Base-by-base conservation (phyloP, 2,329 filamentous ascomycete genomes). In the Penicillium capsulatum region DNA sequence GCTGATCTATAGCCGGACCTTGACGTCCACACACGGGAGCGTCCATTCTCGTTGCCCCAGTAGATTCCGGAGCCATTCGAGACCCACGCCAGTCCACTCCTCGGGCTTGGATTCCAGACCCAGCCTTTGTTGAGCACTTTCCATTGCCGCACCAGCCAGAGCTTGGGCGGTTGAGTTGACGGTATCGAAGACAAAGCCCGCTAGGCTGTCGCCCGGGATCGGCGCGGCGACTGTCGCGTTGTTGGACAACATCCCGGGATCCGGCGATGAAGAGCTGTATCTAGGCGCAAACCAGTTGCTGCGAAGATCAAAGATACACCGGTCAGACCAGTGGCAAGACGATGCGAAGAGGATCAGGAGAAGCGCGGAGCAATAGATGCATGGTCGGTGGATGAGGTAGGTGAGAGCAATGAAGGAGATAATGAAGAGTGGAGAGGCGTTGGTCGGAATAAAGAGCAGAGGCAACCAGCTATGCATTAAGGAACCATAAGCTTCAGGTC, bases 331-430 rank as follows among this genome's bases (percentile, higher is more conserved):
- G 75, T 90, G 84, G 67, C 86, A 92, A 17, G 84, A 89, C 17
- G 89, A 94, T 52, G 90, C 78, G 72, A 96, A 94, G 54, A 98
- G 87, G 55, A 97, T 89, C 51, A 95, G 78, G 34, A 98, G 86
- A 38, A 98, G 84, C 47, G 96, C 82, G 45, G 89, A 95, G 78
- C 92, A 98, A 76, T 98, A 98, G 55, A 95, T 84, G 72, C 92
- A 98, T 38, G 92, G 92, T 39, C 91, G 83, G 70, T 96, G 94
- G 57, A 98, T 82, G 69, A 94, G 86, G 74, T 95, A 97, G 51
- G 90, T 95, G 66, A 90, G 88, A 51, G 88, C 76, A 71, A 98
- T 84, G 75, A 92, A 88, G 68, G 88, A 79, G 69, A 91, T 80
- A 64, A 92, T 86, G 71, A 91, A 90, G 58, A 86, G 77, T 17